Base-by-base conservation (phyloP, 2,329 filamentous ascomycete genomes). In the Ascochyta pisi region DNA sequence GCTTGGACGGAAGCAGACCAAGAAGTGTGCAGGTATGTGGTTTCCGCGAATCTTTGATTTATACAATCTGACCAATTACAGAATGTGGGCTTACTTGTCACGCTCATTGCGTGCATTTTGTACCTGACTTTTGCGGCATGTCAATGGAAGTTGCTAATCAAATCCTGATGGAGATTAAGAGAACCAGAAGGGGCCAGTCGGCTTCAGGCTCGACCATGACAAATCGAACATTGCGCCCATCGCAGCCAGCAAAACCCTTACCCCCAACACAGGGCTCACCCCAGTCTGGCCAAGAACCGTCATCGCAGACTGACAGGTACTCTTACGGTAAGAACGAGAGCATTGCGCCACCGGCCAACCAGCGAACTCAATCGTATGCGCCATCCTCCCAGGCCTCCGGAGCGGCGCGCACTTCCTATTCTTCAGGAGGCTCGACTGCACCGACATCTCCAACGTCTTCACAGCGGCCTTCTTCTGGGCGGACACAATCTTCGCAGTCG, bases 51-150 rank as follows among this genome's bases (percentile, higher is more conserved):
- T 26, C 9, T 16, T 24, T 19, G 37, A 12, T 15, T 13, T 52
- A 46, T 48, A 19, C 15, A 60, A 67, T 16, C 51, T 68, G 72
- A 64, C 70, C 47, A n/a, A 58, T 45, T 49, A 35, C 69, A 88
- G 95, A 99, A 86, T 99, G 95, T 77, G 84, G 84, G 65, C 89
- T 97, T 58, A 97, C 94, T 23, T 94, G 91, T 60, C 95, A 99
- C 77, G 89, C 92, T 19, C 85, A 90, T 55, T 99, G 95, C 77
- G 91, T 92, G 19, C 95, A 99, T 77, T 86, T 99, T 65, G 94
- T 99, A 29, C 95, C 95, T 19, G 95, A 99, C 76, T 99, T 99
- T 79, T 99, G 95, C 75, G 95, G 95, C 66, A 99, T 99, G 92
- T 96, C 92, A 26, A 98, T 98, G 95, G 90, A 95, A 54, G 90